Percentiles rank a stretch among this genome's conserved stretches.
Conservation (phyloP, 352 stramenopile species). For the Phytophthora pisi region DNA sequence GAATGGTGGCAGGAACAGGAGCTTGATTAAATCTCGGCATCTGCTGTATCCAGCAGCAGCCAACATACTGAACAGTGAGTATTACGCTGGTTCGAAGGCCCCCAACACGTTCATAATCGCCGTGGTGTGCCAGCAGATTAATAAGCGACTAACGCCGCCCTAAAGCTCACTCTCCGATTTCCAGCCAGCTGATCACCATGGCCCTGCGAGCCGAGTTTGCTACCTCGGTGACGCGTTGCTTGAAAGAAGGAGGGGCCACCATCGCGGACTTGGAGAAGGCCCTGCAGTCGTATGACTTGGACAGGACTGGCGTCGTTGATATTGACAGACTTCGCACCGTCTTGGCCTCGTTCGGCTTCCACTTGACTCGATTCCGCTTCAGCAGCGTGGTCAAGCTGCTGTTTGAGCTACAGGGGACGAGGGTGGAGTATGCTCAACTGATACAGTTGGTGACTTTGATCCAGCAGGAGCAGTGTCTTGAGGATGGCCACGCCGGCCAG, state of each 20-base stretch:
- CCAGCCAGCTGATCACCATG: constrained; percentile 15
- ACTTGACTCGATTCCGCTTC: constrained; percentile 59
- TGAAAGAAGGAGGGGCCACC: constrained; percentile 25
- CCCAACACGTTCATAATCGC: constrained; percentile 14
- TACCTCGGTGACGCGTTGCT: constrained; percentile 24
- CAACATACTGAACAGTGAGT: neutral
- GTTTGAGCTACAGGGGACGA: constrained; percentile 48
- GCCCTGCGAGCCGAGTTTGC: constrained; percentile 54
- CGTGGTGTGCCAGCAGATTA: neutral
- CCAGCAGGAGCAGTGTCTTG: constrained; percentile 21
- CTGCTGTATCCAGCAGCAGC: neutral
- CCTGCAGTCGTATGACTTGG: constrained; percentile 32
- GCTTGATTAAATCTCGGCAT: neutral
- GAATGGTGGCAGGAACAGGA: neutral
- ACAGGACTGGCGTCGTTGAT: constrained; percentile 40
- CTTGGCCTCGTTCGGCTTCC: constrained; percentile 47
- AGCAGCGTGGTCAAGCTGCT: constrained; percentile 61
- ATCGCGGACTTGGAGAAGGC: constrained; percentile 36
- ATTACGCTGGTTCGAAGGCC: constrained; percentile 17
- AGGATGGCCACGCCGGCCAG: constrained; percentile 4
- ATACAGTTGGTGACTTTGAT: constrained; percentile 40
- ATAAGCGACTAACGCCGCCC: neutral
- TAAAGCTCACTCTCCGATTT: constrained; percentile 16
- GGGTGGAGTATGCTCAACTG: constrained; percentile 55
- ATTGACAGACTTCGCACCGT: constrained; percentile 48